Percentiles rank a stretch among this genome's conserved stretches.
Evolutionary conservation across 176 grass and related monocot genomes (phyloP).

Genomic region (Thalia dealbata): DNA sequence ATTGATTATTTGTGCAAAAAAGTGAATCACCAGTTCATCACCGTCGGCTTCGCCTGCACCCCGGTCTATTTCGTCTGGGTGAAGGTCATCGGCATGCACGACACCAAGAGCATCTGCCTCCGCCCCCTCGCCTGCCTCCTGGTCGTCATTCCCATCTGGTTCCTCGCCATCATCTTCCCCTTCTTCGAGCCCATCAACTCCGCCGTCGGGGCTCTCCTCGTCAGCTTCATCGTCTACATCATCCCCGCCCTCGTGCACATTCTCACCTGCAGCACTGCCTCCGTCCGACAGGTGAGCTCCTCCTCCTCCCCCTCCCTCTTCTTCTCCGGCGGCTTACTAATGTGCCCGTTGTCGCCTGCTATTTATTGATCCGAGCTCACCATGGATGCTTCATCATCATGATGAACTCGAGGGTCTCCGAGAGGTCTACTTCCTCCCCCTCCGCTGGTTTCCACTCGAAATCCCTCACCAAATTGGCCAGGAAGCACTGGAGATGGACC

Average conservation of each 20-base stretch:
- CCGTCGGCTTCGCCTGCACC: conserved; percentile 70
- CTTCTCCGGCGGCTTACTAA: too few species aligned
- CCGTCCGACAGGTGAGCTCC: conserved; percentile 7
- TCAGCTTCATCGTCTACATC: conserved; percentile 22
- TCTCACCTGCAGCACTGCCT: conserved; percentile 14
- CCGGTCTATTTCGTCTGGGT: conserved; percentile 92
- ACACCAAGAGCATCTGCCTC: conserved; percentile 25
- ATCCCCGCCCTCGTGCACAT: conserved; percentile 20
- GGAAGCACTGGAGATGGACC: too few species aligned
- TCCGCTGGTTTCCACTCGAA: too few species aligned
- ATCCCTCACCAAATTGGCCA: too few species aligned
- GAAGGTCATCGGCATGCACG: conserved; percentile 60
- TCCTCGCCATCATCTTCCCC: conserved; percentile 21
- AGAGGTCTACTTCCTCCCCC: too few species aligned
- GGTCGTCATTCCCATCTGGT: conserved; percentile 22
- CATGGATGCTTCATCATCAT: too few species aligned
- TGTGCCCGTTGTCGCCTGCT: too few species aligned
- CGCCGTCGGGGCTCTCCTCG: conserved; percentile 16
- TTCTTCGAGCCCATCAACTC: conserved; percentile 24
- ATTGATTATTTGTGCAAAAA: too few species aligned
- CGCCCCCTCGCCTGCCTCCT: conserved; percentile 13
- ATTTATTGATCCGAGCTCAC: too few species aligned
- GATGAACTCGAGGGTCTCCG: too few species aligned
- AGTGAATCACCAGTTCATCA: conserved; percentile 98
- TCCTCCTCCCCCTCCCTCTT: too few species aligned